Evolutionary conservation across 1,284 basidiomycete genomes (phyloP).

Genomic region (Somion occarium): DNA sequence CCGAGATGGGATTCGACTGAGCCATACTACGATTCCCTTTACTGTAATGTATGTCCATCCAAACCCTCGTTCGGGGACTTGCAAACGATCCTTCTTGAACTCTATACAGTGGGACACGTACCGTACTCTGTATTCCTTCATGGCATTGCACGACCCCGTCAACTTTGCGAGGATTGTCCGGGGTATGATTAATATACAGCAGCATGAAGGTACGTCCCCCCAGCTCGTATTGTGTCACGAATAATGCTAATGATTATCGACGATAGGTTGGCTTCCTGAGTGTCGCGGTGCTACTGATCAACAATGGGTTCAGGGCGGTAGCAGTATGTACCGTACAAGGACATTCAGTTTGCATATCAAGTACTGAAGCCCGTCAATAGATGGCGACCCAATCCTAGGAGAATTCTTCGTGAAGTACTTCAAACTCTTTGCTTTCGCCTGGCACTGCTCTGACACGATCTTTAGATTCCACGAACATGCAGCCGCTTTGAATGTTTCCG

Average conservation of each 20-base stretch:
- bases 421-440: too few relatives aligned
- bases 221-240: neutral
- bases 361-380: constrained; percentile 31
- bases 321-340: constrained; percentile 37
- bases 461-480: constrained; percentile 46
- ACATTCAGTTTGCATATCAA: neutral
- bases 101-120: constrained; percentile 57
- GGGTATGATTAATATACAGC: constrained; percentile 62
- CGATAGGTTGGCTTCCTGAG: constrained; percentile 58
- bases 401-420: constrained; percentile 66
- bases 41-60: constrained; percentile 44
- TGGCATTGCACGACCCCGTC: constrained; percentile 55
- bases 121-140: constrained; percentile 53
- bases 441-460: too few relatives aligned
- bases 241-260: too few relatives aligned
- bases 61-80: neutral
- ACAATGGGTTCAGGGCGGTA: constrained; percentile 59
- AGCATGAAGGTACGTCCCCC: constrained; percentile 46
- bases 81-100: neutral
- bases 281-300: constrained; percentile 47
- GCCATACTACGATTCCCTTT: constrained; percentile 65
- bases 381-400: constrained; percentile 58
- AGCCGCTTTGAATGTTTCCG: constrained; percentile 39
- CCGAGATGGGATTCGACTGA: constrained; percentile 60
- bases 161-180: constrained; percentile 53